Evolutionary conservation across 495 filamentous ascomycete species (phyloP).

Genomic region (Penicillium verhagenii): DNA sequence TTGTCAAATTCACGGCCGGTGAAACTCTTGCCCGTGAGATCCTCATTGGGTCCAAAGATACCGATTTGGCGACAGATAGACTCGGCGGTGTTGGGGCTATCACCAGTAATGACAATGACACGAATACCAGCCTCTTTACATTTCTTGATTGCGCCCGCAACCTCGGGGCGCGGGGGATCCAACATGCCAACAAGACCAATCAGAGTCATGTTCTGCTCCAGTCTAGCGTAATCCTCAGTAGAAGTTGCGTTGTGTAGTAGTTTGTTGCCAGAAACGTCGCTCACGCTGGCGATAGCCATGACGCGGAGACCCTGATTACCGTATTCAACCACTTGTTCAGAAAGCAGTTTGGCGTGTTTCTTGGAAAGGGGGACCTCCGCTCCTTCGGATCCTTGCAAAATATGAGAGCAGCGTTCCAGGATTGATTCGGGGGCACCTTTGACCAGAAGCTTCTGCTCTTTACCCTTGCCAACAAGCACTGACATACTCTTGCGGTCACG

Average conservation of each 20-base stretch:
- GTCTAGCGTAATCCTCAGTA: conserved; percentile 74
- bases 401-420: conserved; percentile 83
- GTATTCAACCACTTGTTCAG: conserved; percentile 80
- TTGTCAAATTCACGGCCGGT: conserved; percentile 94
- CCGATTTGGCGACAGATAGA: conserved; percentile 97
- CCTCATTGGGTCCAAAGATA: conserved; percentile 79
- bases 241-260: conserved; percentile 73
- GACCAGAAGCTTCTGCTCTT: conserved; percentile 77
- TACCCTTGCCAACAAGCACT: conserved; percentile 72
- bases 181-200: conserved; percentile 95
- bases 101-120: conserved; percentile 96
- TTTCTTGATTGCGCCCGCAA: conserved; percentile 77
- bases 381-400: conserved; percentile 71
- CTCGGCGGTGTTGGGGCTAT: conserved; percentile 96
- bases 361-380: conserved; percentile 67
- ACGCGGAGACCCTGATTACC: conserved; percentile 91
- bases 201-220: conserved; percentile 93
- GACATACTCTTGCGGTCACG: conserved; percentile 99
- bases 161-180: conserved; percentile 95
- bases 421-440: conserved; percentile 96
- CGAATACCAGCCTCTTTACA: conserved; percentile 93
- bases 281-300: conserved; percentile 83
- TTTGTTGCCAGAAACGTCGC: conserved; percentile 67
- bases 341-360: conserved; percentile 64
- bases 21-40: conserved; percentile 88